phyloP scores from a whole-genome alignment of 805 yeast genomes.

The Limtongia smithiae region DNA sequence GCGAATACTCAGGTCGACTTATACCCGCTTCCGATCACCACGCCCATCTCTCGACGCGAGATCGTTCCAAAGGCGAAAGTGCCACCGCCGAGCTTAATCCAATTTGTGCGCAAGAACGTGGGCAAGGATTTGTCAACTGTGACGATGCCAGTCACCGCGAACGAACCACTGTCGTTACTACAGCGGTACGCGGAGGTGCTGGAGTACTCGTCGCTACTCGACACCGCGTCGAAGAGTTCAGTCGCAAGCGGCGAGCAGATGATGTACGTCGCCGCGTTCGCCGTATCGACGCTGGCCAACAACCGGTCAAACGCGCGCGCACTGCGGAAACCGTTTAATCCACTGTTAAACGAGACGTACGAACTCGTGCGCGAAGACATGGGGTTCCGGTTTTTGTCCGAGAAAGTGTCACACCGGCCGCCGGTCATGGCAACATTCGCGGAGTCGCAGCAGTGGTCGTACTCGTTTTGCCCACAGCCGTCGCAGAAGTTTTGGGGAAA shows the following conservation, averaged over 20 bases:
- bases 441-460: constrained; percentile 67
- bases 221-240: constrained; percentile 52
- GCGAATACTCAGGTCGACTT: constrained; percentile 6
- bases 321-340: constrained; percentile 88
- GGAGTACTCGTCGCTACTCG: constrained; percentile 69
- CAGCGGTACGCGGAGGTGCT: constrained; percentile 76
- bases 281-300: constrained; percentile 67
- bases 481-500: constrained; percentile 94
- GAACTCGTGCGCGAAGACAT: constrained; percentile 83
- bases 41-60: constrained; percentile 12
- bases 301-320: constrained; percentile 72
- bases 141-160: constrained; percentile 90
- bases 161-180: constrained; percentile 83
- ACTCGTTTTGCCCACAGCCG: constrained; percentile 53
- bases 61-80: constrained; percentile 36
- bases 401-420: constrained; percentile 87
- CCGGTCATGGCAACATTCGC: constrained; percentile 76
- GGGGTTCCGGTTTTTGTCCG: constrained; percentile 70
- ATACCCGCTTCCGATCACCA: constrained; percentile 20
- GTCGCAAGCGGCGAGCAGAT: constrained; percentile 54
- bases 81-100: constrained; percentile 77
- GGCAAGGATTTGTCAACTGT: constrained; percentile 80
- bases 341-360: constrained; percentile 87
- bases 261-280: constrained; percentile 69
- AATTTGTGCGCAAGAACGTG: constrained; percentile 80